A percentile compares a stretch with the other conserved stretches of the same genome.
Evolutionary conservation across 2,329 filamentous ascomycete genomes (phyloP).

Genomic region (Exophiala calicioides): DNA sequence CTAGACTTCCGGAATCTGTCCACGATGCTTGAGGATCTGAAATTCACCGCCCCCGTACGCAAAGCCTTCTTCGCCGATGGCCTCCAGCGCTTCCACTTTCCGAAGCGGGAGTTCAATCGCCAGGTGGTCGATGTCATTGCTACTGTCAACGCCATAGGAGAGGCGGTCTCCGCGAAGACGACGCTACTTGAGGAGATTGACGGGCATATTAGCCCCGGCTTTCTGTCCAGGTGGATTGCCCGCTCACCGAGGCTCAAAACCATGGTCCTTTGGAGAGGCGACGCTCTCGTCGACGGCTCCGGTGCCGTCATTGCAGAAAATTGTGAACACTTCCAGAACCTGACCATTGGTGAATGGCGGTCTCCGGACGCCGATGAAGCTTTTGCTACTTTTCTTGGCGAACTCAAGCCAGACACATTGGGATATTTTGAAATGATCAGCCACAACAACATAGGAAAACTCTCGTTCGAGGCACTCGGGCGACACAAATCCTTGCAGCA

Average conservation of each 20-base stretch:
- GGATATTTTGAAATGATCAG: slow-evolving; percentile 61
- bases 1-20: slow-evolving; percentile 65
- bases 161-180: slow-evolving; percentile 49
- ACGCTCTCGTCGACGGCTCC: slow-evolving; percentile 57
- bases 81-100: slow-evolving; percentile 35
- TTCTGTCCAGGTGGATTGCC: slow-evolving; percentile 58
- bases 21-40: slow-evolving; percentile 60
- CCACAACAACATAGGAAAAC: slow-evolving; percentile 54
- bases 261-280: slow-evolving; percentile 63
- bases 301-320: slow-evolving; percentile 56
- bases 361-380: slow-evolving; percentile 55
- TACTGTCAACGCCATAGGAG: slow-evolving; percentile 42
- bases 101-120: slow-evolving; percentile 22
- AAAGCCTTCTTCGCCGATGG: slow-evolving; percentile 56
- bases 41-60: slow-evolving; percentile 60
- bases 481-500: slow-evolving; percentile 55
- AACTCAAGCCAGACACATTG: slow-evolving; percentile 59
- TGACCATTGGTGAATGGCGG: slow-evolving; percentile 59
- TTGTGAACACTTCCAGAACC: slow-evolving; percentile 62
- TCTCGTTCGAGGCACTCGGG: slow-evolving; percentile 56
- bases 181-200: slow-evolving; percentile 61
- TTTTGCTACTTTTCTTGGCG: slow-evolving; percentile 60
- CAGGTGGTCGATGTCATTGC: slow-evolving; percentile 25
- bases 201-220: slow-evolving; percentile 42
- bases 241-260: slow-evolving; percentile 59